These are phyloP conservation scores for Lactarius evosmus DNA, from an alignment of 768 basidiomycete genomes.

Conservation along the genomic window DNA sequence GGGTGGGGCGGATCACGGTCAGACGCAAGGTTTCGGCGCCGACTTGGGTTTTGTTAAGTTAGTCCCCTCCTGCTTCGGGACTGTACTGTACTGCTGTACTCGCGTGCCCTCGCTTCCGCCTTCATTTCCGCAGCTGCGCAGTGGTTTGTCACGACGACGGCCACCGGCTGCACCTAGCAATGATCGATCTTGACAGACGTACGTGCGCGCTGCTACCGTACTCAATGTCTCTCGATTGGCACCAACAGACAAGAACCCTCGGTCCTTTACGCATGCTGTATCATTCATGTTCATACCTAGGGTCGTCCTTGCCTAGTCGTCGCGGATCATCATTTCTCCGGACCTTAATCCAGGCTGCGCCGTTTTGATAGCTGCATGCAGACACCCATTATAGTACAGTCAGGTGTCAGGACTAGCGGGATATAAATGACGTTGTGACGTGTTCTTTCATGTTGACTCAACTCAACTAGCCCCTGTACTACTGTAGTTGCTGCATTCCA, in stretches of 20 bases:
- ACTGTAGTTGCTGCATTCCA: too few species aligned
- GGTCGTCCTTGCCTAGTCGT: neutral
- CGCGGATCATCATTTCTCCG: neutral
- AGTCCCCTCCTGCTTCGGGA: neutral
- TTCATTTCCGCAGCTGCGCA: neutral
- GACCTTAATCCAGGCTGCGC: neutral
- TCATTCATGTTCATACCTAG: neutral
- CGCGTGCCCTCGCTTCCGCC: neutral
- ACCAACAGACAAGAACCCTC: neutral
- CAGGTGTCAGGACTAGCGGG: neutral
- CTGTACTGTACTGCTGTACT: neutral
- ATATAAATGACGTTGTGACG: constrained; percentile 8
- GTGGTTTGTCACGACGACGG: neutral
- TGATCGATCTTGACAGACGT: constrained; percentile 1
- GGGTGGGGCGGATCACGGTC: too few species aligned
- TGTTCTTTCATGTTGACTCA: neutral
- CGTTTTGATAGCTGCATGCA: neutral
- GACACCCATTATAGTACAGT: constrained; percentile 13
- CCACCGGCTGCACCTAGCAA: neutral
- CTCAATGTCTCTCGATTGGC: neutral
- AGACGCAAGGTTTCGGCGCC: neutral
- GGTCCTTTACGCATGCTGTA: too few species aligned
- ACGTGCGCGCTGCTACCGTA: neutral
- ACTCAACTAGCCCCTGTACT: neutral
- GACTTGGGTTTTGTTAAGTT: neutral